Evolutionary conservation across 2,329 filamentous ascomycete genomes (phyloP), one percentile per base, ranked within the genome.

Genomic region (Stagonosporopsis rhizophila): DNA sequence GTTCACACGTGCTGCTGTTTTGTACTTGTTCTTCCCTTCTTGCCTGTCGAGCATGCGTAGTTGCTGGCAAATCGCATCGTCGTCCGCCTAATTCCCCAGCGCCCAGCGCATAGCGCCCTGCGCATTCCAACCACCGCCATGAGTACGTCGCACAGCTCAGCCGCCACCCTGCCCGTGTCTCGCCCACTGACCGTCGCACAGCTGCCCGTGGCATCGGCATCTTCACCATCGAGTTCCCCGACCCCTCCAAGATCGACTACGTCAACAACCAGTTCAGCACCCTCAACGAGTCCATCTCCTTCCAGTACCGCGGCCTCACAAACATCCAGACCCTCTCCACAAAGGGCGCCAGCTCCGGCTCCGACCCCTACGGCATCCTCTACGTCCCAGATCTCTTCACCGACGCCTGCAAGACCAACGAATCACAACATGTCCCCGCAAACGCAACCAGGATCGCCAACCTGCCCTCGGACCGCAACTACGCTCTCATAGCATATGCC

Each of bases 311-410:
- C 49, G 72, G 75, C 58, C 47, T 76, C 32, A 73, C 71, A 54
- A 89, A 90, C 66, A 83, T 96, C 47, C 90, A 88, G 40, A 96
- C 91, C 0, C 81, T 97, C 14, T 90, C 90, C 3, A 86, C 84
- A 28, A 89, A 86, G 58, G 87, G 86, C 71, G 82, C 85, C 48
- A 81, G 84, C 28, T 75, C 81, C 35, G 85, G 88, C 61, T 84
- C 84, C 51, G 79, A 85, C 50, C 86, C 95, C 32, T 84, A 86
- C 61, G 94, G 94, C 59, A 84, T 97, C 15, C 83, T 98, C 54
- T 98, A 95, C 74, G 89, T 96, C 2, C 95, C 94, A 4, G 85
- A 88, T 57, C 81, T 96, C 37, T 72, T 69, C 11, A 73, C 81
- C 52, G 83, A 89, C 59, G 77, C 81, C 0, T 97, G 93, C 78